Conservation (phyloP, 1,284 basidiomycete species). For the Amylostereum chailletii region DNA sequence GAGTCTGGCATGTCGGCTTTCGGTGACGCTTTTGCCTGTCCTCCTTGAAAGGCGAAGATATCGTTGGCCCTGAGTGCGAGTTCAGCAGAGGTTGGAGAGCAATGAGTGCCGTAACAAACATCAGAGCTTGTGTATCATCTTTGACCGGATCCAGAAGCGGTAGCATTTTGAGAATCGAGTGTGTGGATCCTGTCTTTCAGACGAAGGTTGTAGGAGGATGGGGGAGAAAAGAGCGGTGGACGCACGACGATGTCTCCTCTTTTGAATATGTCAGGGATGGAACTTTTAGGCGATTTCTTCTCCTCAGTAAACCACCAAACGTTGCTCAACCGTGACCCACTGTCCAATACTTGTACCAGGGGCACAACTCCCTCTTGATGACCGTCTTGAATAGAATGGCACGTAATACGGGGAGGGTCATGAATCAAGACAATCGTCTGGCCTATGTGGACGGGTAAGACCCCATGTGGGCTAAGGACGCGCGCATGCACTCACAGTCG, state of each 20-base stretch:
- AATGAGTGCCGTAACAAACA: constrained; percentile 31
- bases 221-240: constrained; percentile 6
- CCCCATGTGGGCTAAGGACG: background rate
- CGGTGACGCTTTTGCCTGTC: constrained; percentile 36
- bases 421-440: constrained; percentile 67
- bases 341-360: constrained; percentile 15
- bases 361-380: constrained; percentile 37
- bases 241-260: constrained; percentile 57
- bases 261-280: constrained; percentile 69
- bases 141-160: constrained; percentile 63
- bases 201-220: constrained; percentile 7
- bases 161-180: constrained; percentile 56
- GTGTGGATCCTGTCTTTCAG: constrained; percentile 63
- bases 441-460: constrained; percentile 31
- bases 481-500: constrained; percentile 43
- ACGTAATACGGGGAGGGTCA: constrained; percentile 53
- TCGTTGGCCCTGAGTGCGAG: constrained; percentile 48
- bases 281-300: constrained; percentile 26
- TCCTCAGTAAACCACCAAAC: constrained; percentile 68
- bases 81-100: background rate
- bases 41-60: constrained; percentile 69
- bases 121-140: constrained; percentile 52
- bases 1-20: constrained; percentile 41
- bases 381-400: constrained; percentile 74
- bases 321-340: constrained; percentile 28